Conservation (phyloP, 345 rosid species). For the Populus nigra region DNA sequence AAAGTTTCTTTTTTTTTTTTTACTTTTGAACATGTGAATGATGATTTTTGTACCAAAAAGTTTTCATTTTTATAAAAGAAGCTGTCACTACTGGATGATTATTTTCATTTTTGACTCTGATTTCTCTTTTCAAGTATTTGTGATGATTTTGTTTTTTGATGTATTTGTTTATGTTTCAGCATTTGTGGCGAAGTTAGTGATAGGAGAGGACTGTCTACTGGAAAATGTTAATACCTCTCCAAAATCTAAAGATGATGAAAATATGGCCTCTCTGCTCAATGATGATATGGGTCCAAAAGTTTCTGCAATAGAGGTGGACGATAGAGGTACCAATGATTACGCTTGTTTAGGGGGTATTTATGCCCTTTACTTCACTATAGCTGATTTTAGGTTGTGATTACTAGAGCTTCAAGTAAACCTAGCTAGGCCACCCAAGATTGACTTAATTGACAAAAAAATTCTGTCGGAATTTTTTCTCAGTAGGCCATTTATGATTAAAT, state of each 20-base stretch:
- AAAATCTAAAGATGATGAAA: slow-evolving; percentile 25
- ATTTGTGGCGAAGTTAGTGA: slow-evolving; percentile 49
- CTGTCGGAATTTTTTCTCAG: neutral
- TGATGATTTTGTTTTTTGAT: neutral
- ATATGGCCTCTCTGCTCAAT: slow-evolving; percentile 15
- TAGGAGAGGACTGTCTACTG: slow-evolving; percentile 41
- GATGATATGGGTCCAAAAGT: slow-evolving; percentile 23
- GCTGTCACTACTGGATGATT: too few relatives aligned
- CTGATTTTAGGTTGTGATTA: neutral
- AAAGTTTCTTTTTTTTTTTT: neutral
- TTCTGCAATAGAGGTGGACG: slow-evolving; percentile 13
- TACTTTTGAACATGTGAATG: neutral
- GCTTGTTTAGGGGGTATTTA: neutral
- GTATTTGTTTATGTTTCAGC: slow-evolving; percentile 31
- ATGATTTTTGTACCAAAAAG: too few relatives aligned
- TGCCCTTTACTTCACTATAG: neutral
- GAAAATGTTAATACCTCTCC: slow-evolving; percentile 42
- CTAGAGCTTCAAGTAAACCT: neutral
- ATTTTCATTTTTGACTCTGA: too few relatives aligned
- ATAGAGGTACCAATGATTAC: slow-evolving; percentile 29
- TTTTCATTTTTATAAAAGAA: too few relatives aligned
- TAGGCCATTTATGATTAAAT: neutral
- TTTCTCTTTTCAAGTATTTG: neutral
- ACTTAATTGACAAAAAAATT: neutral
- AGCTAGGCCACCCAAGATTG: neutral